A percentile compares a stretch with the other conserved stretches of the same genome.
Evolutionary conservation across 352 stramenopile genomes (phyloP).

Genomic region (Pythium brassicae): DNA sequence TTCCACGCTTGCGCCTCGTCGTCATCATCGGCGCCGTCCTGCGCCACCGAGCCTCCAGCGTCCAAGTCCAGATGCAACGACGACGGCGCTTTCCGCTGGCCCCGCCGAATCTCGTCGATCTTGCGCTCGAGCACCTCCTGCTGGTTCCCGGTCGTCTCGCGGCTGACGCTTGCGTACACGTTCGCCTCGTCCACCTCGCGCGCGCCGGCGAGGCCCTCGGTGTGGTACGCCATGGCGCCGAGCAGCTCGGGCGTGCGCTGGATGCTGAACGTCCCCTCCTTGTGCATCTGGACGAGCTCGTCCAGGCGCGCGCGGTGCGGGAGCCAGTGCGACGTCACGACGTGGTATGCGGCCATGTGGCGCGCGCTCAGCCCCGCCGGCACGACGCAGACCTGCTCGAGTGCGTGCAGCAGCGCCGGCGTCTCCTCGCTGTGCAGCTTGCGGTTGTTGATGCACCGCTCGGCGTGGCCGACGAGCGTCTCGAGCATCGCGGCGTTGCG

Average conservation of each 20-base stretch:
- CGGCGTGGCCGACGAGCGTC: conserved; percentile 42
- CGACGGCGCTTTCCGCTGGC: conserved; percentile 47
- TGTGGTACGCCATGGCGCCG: conserved; percentile 62
- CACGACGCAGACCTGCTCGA: conserved; percentile 62
- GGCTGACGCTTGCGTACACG: conserved; percentile 22
- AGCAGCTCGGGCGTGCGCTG: conserved; percentile 66
- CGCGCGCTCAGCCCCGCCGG: conserved; percentile 36
- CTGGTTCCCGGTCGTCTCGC: conserved; percentile 21
- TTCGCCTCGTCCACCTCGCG: conserved; percentile 35
- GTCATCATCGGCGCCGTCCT: conserved; percentile 14
- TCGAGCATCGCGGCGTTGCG: conserved; percentile 43
- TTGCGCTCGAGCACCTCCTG: conserved; percentile 42
- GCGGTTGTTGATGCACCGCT: conserved; percentile 70
- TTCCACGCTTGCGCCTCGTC: conserved; percentile 30
- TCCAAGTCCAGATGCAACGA: conserved; percentile 34
- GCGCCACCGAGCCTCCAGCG: conserved; percentile 17
- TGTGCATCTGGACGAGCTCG: conserved; percentile 73
- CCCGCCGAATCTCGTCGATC: conserved; percentile 57
- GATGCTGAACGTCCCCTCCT: conserved; percentile 74
- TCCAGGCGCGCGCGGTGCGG: conserved; percentile 42
- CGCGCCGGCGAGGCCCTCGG: conserved; percentile 50
- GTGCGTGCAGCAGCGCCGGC: conserved; percentile 48
- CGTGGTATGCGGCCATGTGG: conserved; percentile 56
- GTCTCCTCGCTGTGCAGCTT: conserved; percentile 70
- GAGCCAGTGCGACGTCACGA: conserved; percentile 60